phyloP scores from a whole-genome alignment of 805 yeast genomes.

The Myxozyma vanderwaltii region DNA sequence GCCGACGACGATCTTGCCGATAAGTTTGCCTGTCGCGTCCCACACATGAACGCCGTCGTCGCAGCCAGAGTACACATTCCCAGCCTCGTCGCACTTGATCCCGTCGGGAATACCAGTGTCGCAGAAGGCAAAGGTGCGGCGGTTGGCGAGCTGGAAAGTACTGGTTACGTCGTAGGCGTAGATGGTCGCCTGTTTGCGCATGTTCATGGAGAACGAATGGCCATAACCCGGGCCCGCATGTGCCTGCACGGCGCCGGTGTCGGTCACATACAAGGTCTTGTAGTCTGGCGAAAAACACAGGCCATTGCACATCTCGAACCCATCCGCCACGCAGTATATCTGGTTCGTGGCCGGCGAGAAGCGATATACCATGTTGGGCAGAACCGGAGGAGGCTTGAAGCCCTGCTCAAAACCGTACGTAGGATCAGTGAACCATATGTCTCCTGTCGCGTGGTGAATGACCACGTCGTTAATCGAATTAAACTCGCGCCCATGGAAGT shows the following conservation, averaged over 20 bases:
- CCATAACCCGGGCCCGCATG: constrained; percentile 32
- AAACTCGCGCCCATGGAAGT: constrained; percentile 30
- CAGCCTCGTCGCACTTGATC: constrained; percentile 27
- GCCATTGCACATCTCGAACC: constrained; percentile 29
- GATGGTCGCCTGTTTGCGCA: constrained; percentile 23
- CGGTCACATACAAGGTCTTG: constrained; percentile 25
- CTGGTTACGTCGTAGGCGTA: constrained; percentile 28
- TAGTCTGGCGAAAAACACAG: constrained; percentile 33
- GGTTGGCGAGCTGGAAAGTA: constrained; percentile 1
- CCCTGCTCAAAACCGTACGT: constrained; percentile 31
- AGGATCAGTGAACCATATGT: constrained; percentile 33
- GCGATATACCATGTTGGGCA: constrained; percentile 28
- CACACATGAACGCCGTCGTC: constrained; percentile 32
- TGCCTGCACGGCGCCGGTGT: constrained; percentile 27
- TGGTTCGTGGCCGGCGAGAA: constrained; percentile 23
- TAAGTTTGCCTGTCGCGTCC: constrained; percentile 19
- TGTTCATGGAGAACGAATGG: constrained; percentile 16
- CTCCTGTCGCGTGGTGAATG: constrained; percentile 32
- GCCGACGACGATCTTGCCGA: constrained; percentile 27
- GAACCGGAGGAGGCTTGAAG: constrained; percentile 24
- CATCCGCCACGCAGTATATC: constrained; percentile 22
- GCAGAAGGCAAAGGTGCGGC: constrained; percentile 24
- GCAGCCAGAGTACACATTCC: constrained; percentile 31
- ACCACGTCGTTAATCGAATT: constrained; percentile 32
- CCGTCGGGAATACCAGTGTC: constrained; percentile 32